Evolutionary conservation across 768 basidiomycete genomes (phyloP).

Genomic region (Peribolospora baueri): DNA sequence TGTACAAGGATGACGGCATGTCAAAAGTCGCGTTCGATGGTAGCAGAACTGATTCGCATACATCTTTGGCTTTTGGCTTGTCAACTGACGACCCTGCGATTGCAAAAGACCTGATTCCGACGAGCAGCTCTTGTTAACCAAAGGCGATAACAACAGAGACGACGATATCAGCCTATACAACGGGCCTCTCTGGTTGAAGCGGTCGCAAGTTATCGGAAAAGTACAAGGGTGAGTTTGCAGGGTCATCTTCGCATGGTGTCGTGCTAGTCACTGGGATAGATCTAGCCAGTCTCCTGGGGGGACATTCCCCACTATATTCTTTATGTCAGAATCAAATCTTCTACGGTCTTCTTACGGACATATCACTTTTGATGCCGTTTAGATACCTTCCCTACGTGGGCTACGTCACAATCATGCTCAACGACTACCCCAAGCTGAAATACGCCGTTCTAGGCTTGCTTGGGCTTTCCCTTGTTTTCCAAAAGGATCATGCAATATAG

Average conservation of each 20-base stretch:
- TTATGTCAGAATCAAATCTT: no score
- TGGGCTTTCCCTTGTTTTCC: slow-evolving; percentile 56
- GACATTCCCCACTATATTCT: no score
- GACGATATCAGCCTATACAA: slow-evolving; percentile 76
- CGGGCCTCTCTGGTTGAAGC: slow-evolving; percentile 64
- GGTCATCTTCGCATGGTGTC: background rate
- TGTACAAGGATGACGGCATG: background rate
- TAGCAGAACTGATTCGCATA: background rate
- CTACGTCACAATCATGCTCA: slow-evolving; percentile 80
- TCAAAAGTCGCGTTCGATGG: background rate
- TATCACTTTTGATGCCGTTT: background rate
- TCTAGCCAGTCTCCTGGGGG: no score
- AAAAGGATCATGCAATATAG: no score
- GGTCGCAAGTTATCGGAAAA: slow-evolving; percentile 28
- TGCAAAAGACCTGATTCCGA: slow-evolving; percentile 6
- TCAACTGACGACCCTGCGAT: no score
- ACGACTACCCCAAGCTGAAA: slow-evolving; percentile 38
- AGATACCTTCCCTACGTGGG: slow-evolving; percentile 88
- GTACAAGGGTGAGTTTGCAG: slow-evolving; percentile 81
- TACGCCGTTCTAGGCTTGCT: slow-evolving; percentile 66
- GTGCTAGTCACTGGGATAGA: background rate
- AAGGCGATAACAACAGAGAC: slow-evolving; percentile 82
- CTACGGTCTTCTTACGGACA: background rate
- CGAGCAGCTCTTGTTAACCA: slow-evolving; percentile 57
- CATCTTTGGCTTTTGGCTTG: background rate